Conservation (phyloP, 257 asterid species). For the Salvia hispanica region DNA sequence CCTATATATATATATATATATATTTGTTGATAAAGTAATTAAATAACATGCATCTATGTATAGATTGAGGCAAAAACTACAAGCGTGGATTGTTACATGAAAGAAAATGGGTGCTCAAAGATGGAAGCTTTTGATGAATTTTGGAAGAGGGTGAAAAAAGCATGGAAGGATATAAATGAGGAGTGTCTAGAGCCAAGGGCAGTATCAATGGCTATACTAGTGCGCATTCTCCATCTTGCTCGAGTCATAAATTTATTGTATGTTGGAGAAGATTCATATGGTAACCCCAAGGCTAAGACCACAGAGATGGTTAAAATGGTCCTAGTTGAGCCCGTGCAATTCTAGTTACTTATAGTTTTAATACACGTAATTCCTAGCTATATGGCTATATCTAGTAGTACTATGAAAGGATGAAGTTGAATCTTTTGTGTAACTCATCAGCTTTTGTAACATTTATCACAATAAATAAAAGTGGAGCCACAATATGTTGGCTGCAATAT, state of each 20-base stretch:
- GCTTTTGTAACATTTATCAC: too few relatives aligned
- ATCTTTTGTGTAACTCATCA: too few relatives aligned
- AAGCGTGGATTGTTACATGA: constrained; percentile 40
- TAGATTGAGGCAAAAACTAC: constrained; percentile 32
- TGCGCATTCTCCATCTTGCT: constrained; percentile 23
- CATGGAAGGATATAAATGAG: constrained; percentile 41
- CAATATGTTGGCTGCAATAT: too few relatives aligned
- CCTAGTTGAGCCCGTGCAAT: constrained; percentile 16
- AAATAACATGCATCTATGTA: too few relatives aligned
- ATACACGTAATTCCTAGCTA: too few relatives aligned
- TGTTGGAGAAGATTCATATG: constrained; percentile 32
- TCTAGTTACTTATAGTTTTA: too few relatives aligned
- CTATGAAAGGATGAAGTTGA: too few relatives aligned
- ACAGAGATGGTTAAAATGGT: background rate
- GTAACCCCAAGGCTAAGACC: constrained; percentile 15
- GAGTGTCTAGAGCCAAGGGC: constrained; percentile 24
- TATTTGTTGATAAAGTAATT: too few relatives aligned
- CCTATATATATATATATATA: too few relatives aligned
- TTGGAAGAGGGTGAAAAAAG: constrained; percentile 17
- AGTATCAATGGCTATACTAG: constrained; percentile 18
- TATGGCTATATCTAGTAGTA: too few relatives aligned
- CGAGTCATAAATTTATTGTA: constrained; percentile 30
- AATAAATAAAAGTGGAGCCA: too few relatives aligned
- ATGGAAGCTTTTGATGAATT: constrained; percentile 26
- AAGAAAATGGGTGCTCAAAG: constrained; percentile 20